Base-by-base conservation (phyloP, 1,284 basidiomycete species). In the Melampsora medusae region DNA sequence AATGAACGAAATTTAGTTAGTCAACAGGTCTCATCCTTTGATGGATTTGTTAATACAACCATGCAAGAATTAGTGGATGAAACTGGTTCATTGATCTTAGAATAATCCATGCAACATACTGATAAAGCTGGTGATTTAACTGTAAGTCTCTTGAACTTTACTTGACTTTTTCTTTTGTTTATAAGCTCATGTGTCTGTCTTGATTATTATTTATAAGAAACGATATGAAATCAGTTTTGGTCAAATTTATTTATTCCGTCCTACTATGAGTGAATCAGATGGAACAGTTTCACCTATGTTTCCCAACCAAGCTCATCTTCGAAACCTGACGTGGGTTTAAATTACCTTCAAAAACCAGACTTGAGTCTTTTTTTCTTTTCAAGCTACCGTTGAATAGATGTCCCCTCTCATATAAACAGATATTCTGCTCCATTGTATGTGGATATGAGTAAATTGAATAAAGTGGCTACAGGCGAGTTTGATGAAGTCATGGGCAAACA, bases 51-150 rank as follows among this genome's bases (percentile, higher is more conserved):
- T 67, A 93, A 96, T 83, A 98, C 97, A 82, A 98, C 95, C n/a
- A 97, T 99, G 92, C 96, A 99, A 85, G 96, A 99, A 83, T 87
- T 99, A 46, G 95, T 99, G 48, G 96, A 99, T 82, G 97, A 99
- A 85, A 93, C 92, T 80, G 86, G 90, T 46, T 92, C 92, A 80
- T 89, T 99, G 81, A 95, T 96, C 78, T 86, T 99, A 69, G 96
- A 99, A 85, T 96, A 99, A 84, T 91, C 91, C 77, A 91, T 93
- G 82, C 96, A 99, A 84, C 93, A 97, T 83, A 92, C 93, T 3
- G 94, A 93, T 19, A 89, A 90, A 78, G 88, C 89, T 53, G 85
- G 88, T 53, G 93, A 93, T 81, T 87, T 85, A 87, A 86, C 86
- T 69, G 86, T 86, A 77, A 79, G 86, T 83, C 25, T 7, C 48